Base-by-base conservation (phyloP, 2,329 filamentous ascomycete genomes). In the Pseudocercospora ulei region DNA sequence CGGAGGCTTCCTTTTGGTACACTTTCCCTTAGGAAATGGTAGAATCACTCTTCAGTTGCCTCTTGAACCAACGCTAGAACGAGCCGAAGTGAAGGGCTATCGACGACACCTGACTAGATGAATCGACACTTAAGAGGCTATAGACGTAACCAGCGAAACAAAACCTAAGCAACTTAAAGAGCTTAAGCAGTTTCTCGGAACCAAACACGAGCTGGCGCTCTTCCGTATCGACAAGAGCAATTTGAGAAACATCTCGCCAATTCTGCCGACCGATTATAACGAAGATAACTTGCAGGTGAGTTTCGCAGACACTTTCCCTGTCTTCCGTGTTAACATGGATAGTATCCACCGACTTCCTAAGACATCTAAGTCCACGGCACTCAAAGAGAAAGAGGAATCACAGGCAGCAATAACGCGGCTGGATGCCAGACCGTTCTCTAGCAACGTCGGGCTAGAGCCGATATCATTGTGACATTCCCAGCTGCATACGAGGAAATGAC, bases 261-360 rank as follows among this genome's bases (percentile, higher is more conserved):
- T 70, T 55, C 76, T 78, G 5, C 78, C 80, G 0, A 65, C 59
- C 9, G 68, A 69, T 47, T 69, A 70, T 5, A 67, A 70, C 3
- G 26, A 33, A 8, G 65, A 76, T 0, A 77, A 78, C 49, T 73
- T 78, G 1, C 65, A 74, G 4, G 70, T 79, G 7, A 76, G 76
- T 35, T 82, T 83, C 55, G 75, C 80, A 45, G 81, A 85, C 56
- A 75, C 75, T 28, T 84, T 81, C 56, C 79, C 81, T 1, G 63
- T 86, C 9, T 76, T 82, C 48, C 62, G 86, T 26, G 61, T 83
- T 35, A 82, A 74, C 49, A 58, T 84, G n/a, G n/a, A n/a, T n/a
- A n/a, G n/a, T n/a, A n/a, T n/a, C n/a, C n/a, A n/a, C n/a, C n/a
- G n/a, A n/a, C n/a, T n/a, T n/a, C n/a, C n/a, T n/a, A n/a, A n/a